A percentile compares a stretch with the other conserved stretches of the same genome.
Evolutionary conservation across 2,329 filamentous ascomycete genomes (phyloP).

Genomic region (Coniochaeta sp.): DNA sequence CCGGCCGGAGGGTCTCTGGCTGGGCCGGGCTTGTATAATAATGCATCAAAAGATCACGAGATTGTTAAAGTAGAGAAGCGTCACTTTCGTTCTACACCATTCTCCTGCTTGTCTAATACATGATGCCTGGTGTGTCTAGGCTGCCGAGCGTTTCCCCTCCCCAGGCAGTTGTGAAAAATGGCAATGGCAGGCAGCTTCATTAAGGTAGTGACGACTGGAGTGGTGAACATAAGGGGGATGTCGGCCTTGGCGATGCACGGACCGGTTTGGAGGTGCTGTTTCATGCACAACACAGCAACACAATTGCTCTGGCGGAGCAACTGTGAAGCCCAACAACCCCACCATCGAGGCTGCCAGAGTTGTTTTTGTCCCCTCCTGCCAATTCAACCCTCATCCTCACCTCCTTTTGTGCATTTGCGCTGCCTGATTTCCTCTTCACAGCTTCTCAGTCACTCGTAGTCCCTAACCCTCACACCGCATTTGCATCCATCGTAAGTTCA

Average conservation of each 20-base stretch:
- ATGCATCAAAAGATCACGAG: conserved; percentile 9
- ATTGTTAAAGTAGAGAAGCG: conserved; percentile 4
- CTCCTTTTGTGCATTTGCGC: background rate
- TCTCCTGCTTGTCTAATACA: no score
- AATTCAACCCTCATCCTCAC: background rate
- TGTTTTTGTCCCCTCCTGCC: conserved; percentile 1
- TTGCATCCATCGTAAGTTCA: background rate
- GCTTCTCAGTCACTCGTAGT: background rate
- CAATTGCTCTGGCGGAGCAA: background rate
- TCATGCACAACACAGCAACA: conserved; percentile 1
- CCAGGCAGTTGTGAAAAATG: no score
- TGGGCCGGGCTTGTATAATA: conserved; percentile 21
- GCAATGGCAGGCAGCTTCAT: no score
- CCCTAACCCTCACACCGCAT: background rate
- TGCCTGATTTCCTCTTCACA: background rate
- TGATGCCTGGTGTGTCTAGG: background rate
- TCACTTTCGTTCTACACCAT: background rate
- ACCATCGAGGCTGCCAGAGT: conserved; percentile 1
- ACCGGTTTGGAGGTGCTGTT: background rate
- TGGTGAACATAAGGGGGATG: background rate
- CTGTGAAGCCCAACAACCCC: conserved; percentile 1
- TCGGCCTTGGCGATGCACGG: background rate
- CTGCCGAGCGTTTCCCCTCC: no score
- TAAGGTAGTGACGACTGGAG: no score
- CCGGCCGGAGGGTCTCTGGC: conserved; percentile 7